Evolutionary conservation across 1,284 basidiomycete species (phyloP).

Genomic region (Cutaneotrichosporon daszewskae): DNA sequence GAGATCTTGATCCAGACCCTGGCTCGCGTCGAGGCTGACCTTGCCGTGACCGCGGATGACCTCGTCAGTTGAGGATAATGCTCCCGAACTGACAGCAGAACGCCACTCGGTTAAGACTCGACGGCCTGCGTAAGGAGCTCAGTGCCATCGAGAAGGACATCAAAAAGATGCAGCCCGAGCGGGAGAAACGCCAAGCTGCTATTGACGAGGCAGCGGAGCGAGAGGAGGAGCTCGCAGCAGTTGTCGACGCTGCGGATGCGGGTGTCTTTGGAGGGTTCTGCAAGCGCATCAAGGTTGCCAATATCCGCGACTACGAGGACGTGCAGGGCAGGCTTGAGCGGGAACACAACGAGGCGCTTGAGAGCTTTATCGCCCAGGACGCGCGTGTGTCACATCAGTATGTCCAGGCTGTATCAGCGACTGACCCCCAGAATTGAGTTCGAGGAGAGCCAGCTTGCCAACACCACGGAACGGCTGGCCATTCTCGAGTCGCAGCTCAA

Average conservation of each 20-base stretch:
- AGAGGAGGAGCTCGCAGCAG: slow-evolving; percentile 56
- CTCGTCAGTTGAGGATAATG: too few species aligned
- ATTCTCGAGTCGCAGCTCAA: slow-evolving; percentile 56
- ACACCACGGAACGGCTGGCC: slow-evolving; percentile 60
- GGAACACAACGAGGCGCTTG: slow-evolving; percentile 75
- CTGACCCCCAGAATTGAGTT: slow-evolving; percentile 61
- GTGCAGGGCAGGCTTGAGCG: slow-evolving; percentile 81
- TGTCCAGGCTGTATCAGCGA: slow-evolving; percentile 34
- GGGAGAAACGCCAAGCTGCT: slow-evolving; percentile 56
- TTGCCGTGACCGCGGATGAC: slow-evolving; percentile 72
- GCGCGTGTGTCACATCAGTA: slow-evolving; percentile 82
- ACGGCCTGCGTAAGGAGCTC: slow-evolving; percentile 53
- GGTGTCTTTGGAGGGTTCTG: slow-evolving; percentile 76
- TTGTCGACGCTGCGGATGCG: slow-evolving; percentile 74
- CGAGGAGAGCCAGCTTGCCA: slow-evolving; percentile 65
- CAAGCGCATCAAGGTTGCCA: slow-evolving; percentile 65
- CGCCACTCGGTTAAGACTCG: slow-evolving; percentile 31
- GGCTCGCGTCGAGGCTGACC: slow-evolving; percentile 67
- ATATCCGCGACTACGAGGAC: slow-evolving; percentile 93
- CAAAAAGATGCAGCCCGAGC: slow-evolving; percentile 60
- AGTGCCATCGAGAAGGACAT: slow-evolving; percentile 68
- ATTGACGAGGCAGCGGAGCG: slow-evolving; percentile 56
- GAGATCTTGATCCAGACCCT: slow-evolving; percentile 73
- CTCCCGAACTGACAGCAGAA: too few species aligned
- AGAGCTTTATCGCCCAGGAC: slow-evolving; percentile 81